Conservation (phyloP, 129 eudicot species). For the Chrysanthemum makinoi region DNA sequence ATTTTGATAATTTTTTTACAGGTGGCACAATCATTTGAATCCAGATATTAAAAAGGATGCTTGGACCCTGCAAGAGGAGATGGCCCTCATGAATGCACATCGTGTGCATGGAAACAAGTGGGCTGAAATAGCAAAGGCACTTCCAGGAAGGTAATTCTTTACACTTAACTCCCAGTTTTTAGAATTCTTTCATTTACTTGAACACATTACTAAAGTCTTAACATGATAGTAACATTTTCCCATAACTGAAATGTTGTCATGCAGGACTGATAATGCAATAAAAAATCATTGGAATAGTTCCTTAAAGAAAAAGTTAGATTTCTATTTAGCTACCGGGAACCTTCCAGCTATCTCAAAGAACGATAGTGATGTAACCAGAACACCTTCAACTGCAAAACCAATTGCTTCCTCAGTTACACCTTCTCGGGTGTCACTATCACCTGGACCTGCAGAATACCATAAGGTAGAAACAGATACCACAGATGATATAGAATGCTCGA, state of each 20-base stretch:
- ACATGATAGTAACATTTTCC: neutral
- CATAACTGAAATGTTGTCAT: conserved; percentile 15
- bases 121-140: conserved; percentile 89
- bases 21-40: conserved; percentile 99
- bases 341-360: conserved; percentile 63
- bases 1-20: conserved; percentile 31
- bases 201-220: neutral
- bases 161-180: neutral
- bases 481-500: conserved; percentile 43
- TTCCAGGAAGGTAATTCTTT: conserved; percentile 81
- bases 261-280: conserved; percentile 95
- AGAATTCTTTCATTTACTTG: neutral
- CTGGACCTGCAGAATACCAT: conserved; percentile 42
- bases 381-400: conserved; percentile 36
- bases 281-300: conserved; percentile 99
- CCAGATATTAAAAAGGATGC: conserved; percentile 87
- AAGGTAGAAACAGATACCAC: conserved; percentile 44
- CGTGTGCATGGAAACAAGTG: conserved; percentile 85
- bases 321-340: conserved; percentile 72
- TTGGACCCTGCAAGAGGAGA: conserved; percentile 86
- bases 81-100: conserved; percentile 74
- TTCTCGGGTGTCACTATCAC: conserved; percentile 45
- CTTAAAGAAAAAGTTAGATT: conserved; percentile 80
- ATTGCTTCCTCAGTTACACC: conserved; percentile 39
- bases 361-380: conserved; percentile 32